Percentiles rank a stretch among this genome's conserved stretches.
phyloP scores from a whole-genome alignment of 176 grass and related monocot genomes.

The Oryza coarctata region DNA sequence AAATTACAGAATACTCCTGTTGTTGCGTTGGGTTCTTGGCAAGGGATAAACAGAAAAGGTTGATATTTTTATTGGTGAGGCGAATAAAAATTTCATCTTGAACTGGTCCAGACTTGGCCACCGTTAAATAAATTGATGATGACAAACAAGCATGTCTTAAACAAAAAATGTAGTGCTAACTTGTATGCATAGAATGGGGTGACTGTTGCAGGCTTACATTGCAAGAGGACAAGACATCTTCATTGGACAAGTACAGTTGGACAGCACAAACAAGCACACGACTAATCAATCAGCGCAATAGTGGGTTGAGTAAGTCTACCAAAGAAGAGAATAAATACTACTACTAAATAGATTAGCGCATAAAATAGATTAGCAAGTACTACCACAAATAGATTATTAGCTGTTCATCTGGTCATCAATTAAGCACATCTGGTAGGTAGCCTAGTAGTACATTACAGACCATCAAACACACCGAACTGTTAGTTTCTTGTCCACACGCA shows the following conservation, averaged over 20 bases:
- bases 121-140: constrained; percentile 12
- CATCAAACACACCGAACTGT: constrained; percentile 17
- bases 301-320: constrained; percentile 35
- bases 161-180: constrained; percentile 10
- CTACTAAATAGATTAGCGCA: neutral
- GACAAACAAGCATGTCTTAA: neutral
- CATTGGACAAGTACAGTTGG: constrained; percentile 27
- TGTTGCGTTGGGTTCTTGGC: neutral
- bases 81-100: constrained; percentile 15
- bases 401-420: neutral
- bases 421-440: neutral
- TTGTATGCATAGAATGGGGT: constrained; percentile 8
- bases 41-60: neutral
- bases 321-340: neutral
- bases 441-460: constrained; percentile 11
- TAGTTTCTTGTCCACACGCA: constrained; percentile 22
- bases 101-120: constrained; percentile 15
- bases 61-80: neutral
- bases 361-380: neutral
- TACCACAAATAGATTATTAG: constrained; percentile 7
- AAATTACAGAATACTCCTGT: neutral
- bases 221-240: constrained; percentile 17
- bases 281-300: constrained; percentile 25
- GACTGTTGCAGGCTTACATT: constrained; percentile 3
- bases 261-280: neutral